Evolutionary conservation across 495 filamentous ascomycete species (phyloP).

Genomic region (Penicillium bovifimosum): DNA sequence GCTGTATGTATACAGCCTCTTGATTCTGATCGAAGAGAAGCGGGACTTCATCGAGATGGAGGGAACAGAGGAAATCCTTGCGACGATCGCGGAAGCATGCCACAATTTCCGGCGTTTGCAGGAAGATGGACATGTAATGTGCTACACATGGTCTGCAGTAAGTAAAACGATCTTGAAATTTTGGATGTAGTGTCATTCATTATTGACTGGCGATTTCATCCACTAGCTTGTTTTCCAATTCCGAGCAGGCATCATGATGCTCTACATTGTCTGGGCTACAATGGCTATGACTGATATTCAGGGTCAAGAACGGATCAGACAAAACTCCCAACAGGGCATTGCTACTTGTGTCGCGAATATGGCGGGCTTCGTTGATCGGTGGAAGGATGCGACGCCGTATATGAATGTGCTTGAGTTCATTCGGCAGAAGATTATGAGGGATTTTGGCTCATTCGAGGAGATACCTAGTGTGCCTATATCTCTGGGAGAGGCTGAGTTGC

Average conservation of each 20-base stretch:
- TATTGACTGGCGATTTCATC: conserved; percentile 1
- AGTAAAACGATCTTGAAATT: background rate
- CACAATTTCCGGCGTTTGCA: conserved; percentile 25
- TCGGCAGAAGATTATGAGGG: conserved; percentile 10
- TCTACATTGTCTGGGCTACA: conserved; percentile 30
- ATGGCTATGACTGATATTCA: conserved; percentile 3
- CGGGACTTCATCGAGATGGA: conserved; percentile 23
- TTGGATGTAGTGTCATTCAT: background rate
- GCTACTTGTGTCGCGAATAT: conserved; percentile 20
- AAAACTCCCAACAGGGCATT: conserved; percentile 18
- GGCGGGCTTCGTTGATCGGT: conserved; percentile 23
- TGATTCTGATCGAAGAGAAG: conserved; percentile 30
- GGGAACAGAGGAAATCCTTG: conserved; percentile 25
- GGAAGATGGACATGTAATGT: conserved; percentile 32
- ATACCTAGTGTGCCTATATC: background rate
- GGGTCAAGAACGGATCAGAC: background rate
- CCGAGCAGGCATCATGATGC: conserved; percentile 27
- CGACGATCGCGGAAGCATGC: conserved; percentile 28
- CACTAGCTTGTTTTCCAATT: conserved; percentile 32
- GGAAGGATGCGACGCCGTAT: conserved; percentile 27
- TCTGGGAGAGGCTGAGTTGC: conserved; percentile 15
- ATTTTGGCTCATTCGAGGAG: background rate
- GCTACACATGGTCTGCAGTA: conserved; percentile 35
- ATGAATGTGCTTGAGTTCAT: conserved; percentile 21
- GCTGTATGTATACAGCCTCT: conserved; percentile 30